These are phyloP conservation scores for Coemansia sp. DNA, from an alignment of 192 early-diverging fungal species.

Conservation along the genomic window DNA sequence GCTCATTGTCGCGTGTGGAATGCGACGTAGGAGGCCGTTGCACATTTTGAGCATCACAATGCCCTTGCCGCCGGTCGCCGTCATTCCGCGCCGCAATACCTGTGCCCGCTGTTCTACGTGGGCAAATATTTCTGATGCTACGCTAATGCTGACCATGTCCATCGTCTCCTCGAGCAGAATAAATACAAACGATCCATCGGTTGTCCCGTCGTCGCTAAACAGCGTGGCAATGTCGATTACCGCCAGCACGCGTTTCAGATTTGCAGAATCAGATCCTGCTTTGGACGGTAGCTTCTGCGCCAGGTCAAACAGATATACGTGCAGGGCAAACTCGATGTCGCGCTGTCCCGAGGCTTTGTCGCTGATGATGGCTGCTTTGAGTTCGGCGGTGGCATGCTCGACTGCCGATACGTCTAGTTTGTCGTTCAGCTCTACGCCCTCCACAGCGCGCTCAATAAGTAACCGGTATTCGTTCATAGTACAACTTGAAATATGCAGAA, in stretches of 20 bases:
- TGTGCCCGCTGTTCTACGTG: conserved; percentile 40
- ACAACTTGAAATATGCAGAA: neutral
- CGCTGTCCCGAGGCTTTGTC: conserved; percentile 4
- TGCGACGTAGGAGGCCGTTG: conserved; percentile 84
- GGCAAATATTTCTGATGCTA: conserved; percentile 26
- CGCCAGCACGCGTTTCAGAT: conserved; percentile 9
- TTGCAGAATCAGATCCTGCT: neutral
- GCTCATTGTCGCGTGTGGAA: conserved; percentile 81
- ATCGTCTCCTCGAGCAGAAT: conserved; percentile 41
- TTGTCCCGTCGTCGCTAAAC: conserved; percentile 21
- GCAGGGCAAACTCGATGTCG: conserved; percentile 34
- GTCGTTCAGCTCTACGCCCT: neutral
- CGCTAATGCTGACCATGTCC: conserved; percentile 36
- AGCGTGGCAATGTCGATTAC: conserved; percentile 31
- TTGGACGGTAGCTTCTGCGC: conserved; percentile 15
- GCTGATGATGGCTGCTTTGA: neutral
- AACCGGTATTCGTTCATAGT: neutral
- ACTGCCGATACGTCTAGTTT: neutral
- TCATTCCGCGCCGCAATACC: conserved; percentile 59
- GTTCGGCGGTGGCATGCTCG: conserved; percentile 7
- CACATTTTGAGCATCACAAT: conserved; percentile 79
- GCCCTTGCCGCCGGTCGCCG: conserved; percentile 78
- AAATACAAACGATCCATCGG: conserved; percentile 37
- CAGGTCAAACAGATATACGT: conserved; percentile 30
- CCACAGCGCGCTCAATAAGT: conserved; percentile 7